Conservation (phyloP, 2,329 filamentous ascomycete genomes). For the Beauveria varroae region DNA sequence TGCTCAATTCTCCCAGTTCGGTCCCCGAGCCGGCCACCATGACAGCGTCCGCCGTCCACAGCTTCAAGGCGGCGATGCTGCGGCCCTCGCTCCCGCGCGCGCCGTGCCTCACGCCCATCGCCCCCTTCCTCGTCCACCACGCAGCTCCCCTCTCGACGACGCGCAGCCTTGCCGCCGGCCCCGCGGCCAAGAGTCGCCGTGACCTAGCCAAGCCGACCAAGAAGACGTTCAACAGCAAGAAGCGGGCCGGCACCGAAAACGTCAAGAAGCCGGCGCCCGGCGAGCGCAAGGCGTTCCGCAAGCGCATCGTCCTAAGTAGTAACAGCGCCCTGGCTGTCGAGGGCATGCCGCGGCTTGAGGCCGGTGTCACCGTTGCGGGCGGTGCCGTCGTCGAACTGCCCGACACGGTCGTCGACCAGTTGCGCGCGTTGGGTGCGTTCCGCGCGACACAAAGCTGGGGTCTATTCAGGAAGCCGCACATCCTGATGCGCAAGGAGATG, state of each 20-base stretch:
- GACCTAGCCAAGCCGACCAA: conserved; percentile 32
- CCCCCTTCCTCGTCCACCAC: conserved; percentile 18
- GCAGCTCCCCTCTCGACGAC: conserved; percentile 36
- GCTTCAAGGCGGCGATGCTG: conserved; percentile 33
- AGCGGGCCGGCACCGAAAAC: conserved; percentile 33
- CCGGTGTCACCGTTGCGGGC: conserved; percentile 43
- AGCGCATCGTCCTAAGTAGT: conserved; percentile 87
- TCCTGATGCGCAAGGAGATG: conserved; percentile 73
- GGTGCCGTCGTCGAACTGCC: conserved; percentile 65
- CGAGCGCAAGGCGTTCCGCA: conserved; percentile 80
- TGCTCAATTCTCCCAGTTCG: neutral
- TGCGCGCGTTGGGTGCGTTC: conserved; percentile 83
- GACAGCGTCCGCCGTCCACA: conserved; percentile 31
- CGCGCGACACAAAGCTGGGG: conserved; percentile 84
- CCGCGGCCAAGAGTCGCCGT: conserved; percentile 26
- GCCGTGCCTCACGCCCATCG: conserved; percentile 25
- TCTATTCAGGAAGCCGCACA: conserved; percentile 74
- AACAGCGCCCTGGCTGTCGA: conserved; percentile 78
- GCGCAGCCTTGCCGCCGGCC: conserved; percentile 20
- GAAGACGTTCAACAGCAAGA: conserved; percentile 42
- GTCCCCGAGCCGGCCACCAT: neutral
- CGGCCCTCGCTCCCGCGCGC: conserved; percentile 26
- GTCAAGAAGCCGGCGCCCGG: conserved; percentile 58
- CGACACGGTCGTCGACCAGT: conserved; percentile 63
- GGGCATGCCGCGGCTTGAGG: conserved; percentile 55